A percentile compares a stretch with the other conserved stretches of the same genome.
Evolutionary conservation across 495 filamentous ascomycete genomes (phyloP).

Genomic region (Aspergillus sparsus): DNA sequence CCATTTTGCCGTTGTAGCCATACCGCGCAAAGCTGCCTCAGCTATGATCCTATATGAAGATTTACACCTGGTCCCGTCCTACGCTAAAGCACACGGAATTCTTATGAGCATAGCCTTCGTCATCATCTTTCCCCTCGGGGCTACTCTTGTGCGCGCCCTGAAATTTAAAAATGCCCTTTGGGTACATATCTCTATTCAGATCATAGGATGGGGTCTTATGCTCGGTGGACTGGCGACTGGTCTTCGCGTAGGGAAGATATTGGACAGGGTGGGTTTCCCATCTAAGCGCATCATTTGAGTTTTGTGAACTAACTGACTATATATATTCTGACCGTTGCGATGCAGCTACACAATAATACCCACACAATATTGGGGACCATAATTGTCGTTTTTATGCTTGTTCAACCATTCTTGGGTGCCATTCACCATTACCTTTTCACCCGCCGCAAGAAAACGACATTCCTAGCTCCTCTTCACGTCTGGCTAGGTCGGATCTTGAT

Average conservation of each 20-base stretch:
- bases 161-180: conserved; percentile 7
- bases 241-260: conserved; percentile 18
- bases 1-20: too few species aligned
- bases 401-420: conserved; percentile 18
- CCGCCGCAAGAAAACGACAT: not conserved
- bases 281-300: not conserved
- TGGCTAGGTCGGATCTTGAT: conserved; percentile 20
- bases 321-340: not conserved
- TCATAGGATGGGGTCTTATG: conserved; percentile 16
- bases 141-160: conserved; percentile 14
- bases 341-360: conserved; percentile 19
- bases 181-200: conserved; percentile 12
- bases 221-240: conserved; percentile 19
- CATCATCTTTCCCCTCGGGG: conserved; percentile 19
- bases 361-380: conserved; percentile 21
- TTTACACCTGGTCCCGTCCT: conserved; percentile 16
- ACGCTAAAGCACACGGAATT: conserved; percentile 16
- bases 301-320: not conserved
- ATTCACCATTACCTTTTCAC: conserved; percentile 15
- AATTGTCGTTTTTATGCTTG: conserved; percentile 19
- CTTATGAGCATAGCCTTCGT: conserved; percentile 18
- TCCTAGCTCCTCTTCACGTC: conserved; percentile 18
- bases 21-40: too few species aligned
- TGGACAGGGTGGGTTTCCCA: conserved; percentile 13
- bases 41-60: conserved; percentile 13